phyloP scores from a whole-genome alignment of 148 eudicot species.

The Heliosperma pusillum region DNA sequence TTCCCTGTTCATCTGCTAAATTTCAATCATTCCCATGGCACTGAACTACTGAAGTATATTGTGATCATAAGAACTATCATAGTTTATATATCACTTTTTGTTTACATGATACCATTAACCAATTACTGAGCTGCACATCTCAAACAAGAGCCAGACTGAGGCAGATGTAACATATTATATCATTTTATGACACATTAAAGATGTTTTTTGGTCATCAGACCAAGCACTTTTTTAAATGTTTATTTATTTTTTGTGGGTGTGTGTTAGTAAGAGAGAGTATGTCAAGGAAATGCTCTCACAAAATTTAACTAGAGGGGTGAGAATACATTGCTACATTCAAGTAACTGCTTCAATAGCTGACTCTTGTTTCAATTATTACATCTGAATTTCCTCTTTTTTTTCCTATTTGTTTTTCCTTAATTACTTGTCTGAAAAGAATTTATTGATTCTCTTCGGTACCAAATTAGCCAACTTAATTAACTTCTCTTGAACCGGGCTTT shows the following conservation, averaged over 20 bases:
- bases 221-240: not conserved
- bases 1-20: slow-evolving; percentile 3
- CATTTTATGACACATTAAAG: not conserved
- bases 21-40: not conserved
- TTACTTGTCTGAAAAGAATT: too few relatives aligned
- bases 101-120: not conserved
- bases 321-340: not conserved
- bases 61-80: not conserved
- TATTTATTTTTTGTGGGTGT: not conserved
- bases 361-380: not conserved
- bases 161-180: not conserved
- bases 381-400: not conserved
- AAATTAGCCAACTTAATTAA: too few relatives aligned
- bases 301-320: not conserved
- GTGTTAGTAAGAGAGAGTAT: not conserved
- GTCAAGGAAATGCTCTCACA: not conserved
- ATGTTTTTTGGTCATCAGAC: not conserved
- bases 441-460: too few relatives aligned
- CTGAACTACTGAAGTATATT: not conserved
- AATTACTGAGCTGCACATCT: not conserved
- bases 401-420: too few relatives aligned
- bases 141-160: not conserved
- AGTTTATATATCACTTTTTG: not conserved
- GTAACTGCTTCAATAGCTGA: too few relatives aligned
- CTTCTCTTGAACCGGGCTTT: too few relatives aligned